Evolutionary conservation across 768 basidiomycete species (phyloP).

Genomic region (Phylloporus sp.): DNA sequence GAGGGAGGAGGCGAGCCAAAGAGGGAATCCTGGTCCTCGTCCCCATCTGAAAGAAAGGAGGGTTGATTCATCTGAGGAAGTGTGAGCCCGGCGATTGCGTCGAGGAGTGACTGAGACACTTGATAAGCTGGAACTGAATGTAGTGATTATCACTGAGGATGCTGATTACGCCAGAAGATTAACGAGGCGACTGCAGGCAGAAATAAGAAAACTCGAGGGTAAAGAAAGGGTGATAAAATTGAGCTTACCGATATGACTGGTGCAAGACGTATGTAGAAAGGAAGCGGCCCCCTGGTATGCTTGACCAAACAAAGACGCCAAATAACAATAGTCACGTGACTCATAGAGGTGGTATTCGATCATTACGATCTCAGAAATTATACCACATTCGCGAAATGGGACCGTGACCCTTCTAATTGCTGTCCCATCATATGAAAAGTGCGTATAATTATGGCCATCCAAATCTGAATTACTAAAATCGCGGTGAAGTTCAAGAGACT

Average conservation of each 20-base stretch:
- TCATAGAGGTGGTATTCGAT: neutral
- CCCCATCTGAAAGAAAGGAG: slow-evolving; percentile 23
- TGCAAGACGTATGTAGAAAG: neutral
- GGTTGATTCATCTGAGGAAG: slow-evolving; percentile 18
- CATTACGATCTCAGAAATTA: neutral
- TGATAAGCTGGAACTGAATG: neutral
- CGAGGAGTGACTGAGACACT: slow-evolving; percentile 16
- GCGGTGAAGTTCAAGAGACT: neutral
- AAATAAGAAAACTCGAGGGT: neutral
- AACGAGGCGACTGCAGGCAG: neutral
- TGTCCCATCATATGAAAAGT: too few species aligned
- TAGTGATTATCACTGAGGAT: slow-evolving; percentile 3
- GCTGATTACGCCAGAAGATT: neutral
- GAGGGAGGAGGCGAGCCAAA: slow-evolving; percentile 78
- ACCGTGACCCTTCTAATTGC: too few species aligned
- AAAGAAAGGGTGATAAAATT: neutral
- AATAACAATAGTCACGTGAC: slow-evolving; percentile 5
- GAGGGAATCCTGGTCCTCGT: slow-evolving; percentile 64
- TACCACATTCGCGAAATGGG: neutral
- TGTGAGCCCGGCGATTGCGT: slow-evolving; percentile 13
- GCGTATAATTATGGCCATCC: too few species aligned
- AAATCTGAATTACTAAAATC: too few species aligned
- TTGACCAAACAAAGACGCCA: slow-evolving; percentile 7
- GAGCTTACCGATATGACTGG: slow-evolving; percentile 2
- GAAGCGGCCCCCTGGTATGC: neutral